A percentile compares a stretch with the other conserved stretches of the same genome.
Evolutionary conservation across 306 rosid species (phyloP).

Genomic region (Fagus sylvatica): DNA sequence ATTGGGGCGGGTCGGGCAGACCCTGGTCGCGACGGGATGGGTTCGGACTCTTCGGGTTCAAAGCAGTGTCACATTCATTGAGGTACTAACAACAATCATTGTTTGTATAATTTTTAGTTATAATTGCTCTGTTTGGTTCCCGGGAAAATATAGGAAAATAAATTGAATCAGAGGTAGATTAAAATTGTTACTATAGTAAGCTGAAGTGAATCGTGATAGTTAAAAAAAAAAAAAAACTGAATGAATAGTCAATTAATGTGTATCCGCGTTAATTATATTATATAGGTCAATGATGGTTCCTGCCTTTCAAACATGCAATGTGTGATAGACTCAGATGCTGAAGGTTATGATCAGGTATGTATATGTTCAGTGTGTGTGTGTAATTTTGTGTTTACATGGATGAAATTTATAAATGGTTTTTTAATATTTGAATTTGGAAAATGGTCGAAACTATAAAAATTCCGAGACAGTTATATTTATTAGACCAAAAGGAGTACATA

Average conservation of each 20-base stretch:
- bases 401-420: too few relatives aligned
- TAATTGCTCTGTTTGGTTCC: neutral
- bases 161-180: neutral
- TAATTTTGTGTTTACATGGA: too few relatives aligned
- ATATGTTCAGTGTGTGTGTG: neutral
- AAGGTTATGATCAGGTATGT: slow-evolving; percentile 81
- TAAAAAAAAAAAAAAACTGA: too few relatives aligned
- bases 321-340: slow-evolving; percentile 60
- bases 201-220: too few relatives aligned
- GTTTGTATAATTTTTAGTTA: neutral
- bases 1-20: slow-evolving; percentile 55
- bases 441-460: too few relatives aligned
- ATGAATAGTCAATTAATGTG: too few relatives aligned
- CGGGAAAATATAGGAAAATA: neutral
- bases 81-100: slow-evolving; percentile 41
- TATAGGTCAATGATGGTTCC: slow-evolving; percentile 87
- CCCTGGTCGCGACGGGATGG: slow-evolving; percentile 67
- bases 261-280: slow-evolving; percentile 1
- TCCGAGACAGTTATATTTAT: too few relatives aligned
- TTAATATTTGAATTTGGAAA: too few relatives aligned
- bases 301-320: slow-evolving; percentile 98
- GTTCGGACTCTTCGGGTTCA: slow-evolving; percentile 85
- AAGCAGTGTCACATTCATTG: slow-evolving; percentile 78
- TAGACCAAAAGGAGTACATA: too few relatives aligned
- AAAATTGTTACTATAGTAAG: neutral